Percentiles rank a stretch among this genome's conserved stretches.
Evolutionary conservation across 73 alveolate genomes (phyloP).

Genomic region (Paramecium pentaurelia): DNA sequence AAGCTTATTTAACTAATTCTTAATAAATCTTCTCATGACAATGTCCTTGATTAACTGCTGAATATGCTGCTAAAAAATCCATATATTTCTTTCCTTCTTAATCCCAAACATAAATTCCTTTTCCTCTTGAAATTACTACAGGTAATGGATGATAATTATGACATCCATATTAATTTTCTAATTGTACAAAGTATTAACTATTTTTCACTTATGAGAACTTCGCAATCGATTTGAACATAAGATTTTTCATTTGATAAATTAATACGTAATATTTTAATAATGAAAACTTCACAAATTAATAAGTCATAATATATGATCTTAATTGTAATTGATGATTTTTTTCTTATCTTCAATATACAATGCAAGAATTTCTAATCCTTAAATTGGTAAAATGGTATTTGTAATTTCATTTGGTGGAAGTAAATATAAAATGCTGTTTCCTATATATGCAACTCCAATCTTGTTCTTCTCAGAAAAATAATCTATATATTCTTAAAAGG

Average conservation of each 20-base stretch:
- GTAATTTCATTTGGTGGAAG: conserved; percentile 7
- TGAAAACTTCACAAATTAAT: background rate
- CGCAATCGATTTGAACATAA: background rate
- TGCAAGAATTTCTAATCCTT: background rate
- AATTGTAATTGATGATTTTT: background rate
- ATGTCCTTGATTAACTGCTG: conserved; percentile 95
- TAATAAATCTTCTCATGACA: conserved; percentile 90
- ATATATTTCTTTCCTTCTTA: conserved; percentile 82
- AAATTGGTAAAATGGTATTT: background rate
- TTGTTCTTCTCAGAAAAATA: background rate
- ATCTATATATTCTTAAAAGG: conserved; percentile 21
- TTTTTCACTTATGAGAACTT: background rate
- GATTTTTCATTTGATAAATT: background rate
- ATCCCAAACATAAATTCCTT: conserved; percentile 76
- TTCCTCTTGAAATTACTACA: conserved; percentile 77
- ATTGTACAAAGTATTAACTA: conserved; percentile 60
- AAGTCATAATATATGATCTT: background rate
- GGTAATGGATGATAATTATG: conserved; percentile 93
- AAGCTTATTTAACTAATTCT: conserved; percentile 83
- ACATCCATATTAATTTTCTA: conserved; percentile 71
- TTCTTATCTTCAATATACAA: background rate
- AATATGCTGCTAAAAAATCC: conserved; percentile 91
- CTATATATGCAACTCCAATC: conserved; percentile 23
- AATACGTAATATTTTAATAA: background rate
- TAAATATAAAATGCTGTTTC: background rate